Percentiles rank a stretch among this genome's conserved stretches.
Conservation (phyloP, 768 basidiomycete genomes). For the Kwoniella mangroviensis region DNA sequence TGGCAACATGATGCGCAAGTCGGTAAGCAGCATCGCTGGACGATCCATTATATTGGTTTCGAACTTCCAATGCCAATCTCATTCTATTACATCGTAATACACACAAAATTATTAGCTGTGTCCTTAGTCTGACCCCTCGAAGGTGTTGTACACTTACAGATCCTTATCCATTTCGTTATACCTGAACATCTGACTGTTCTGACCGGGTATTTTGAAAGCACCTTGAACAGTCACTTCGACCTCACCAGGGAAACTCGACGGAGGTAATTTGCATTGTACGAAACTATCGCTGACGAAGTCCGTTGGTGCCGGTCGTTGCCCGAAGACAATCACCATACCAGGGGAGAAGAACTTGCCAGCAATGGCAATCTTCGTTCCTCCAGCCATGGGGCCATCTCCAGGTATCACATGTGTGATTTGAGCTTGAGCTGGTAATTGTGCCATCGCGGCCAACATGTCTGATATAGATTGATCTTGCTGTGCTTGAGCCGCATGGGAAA, state of each 20-base stretch:
- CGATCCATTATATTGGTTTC: constrained; percentile 44
- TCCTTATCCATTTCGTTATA: constrained; percentile 48
- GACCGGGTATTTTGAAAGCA: constrained; percentile 57
- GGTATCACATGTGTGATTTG: constrained; percentile 62
- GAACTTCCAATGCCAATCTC: constrained; percentile 44
- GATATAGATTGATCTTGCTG: constrained; percentile 26
- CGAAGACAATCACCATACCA: constrained; percentile 76
- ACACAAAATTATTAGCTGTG: too few species aligned
- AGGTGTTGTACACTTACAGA: constrained; percentile 30
- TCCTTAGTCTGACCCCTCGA: neutral
- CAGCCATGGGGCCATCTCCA: constrained; percentile 73
- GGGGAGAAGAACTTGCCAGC: constrained; percentile 80
- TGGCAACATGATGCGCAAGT: constrained; percentile 42
- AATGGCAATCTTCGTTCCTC: constrained; percentile 92
- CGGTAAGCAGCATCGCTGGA: constrained; percentile 46
- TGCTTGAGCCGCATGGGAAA: constrained; percentile 21
- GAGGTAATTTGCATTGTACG: constrained; percentile 85
- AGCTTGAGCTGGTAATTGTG: constrained; percentile 58
- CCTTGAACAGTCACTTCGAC: constrained; percentile 90
- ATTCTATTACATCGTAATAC: constrained; percentile 21
- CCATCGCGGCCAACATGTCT: constrained; percentile 23
- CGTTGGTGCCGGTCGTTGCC: constrained; percentile 68
- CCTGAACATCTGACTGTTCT: constrained; percentile 35
- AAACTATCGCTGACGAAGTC: constrained; percentile 83
- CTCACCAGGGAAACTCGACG: constrained; percentile 75